Percentiles rank a stretch among this genome's conserved stretches.
Evolutionary conservation across 2,329 filamentous ascomycete genomes (phyloP).

Genomic region (Ophiosphaerella herpotricha): DNA sequence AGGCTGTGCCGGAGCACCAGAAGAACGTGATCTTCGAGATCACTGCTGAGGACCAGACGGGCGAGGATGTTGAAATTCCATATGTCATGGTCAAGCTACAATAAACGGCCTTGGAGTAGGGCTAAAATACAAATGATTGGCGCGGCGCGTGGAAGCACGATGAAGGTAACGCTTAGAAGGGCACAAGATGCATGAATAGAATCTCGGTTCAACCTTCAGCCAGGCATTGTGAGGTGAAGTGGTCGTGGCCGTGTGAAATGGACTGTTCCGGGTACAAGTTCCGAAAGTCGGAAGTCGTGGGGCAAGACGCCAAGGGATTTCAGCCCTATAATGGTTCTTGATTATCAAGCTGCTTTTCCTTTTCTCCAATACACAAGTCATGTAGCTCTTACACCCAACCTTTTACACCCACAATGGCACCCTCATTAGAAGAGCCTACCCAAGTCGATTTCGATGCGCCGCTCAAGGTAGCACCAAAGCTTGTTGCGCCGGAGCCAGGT

Average conservation of each 20-base stretch:
- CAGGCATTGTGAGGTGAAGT: background rate
- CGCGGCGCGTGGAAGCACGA: background rate
- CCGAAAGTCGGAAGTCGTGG: slow-evolving; percentile 27
- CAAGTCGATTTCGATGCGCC: slow-evolving; percentile 75
- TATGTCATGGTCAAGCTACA: slow-evolving; percentile 88
- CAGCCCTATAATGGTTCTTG: slow-evolving; percentile 31
- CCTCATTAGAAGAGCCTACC: slow-evolving; percentile 73
- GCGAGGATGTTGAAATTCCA: slow-evolving; percentile 94
- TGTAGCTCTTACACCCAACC: slow-evolving; percentile 21
- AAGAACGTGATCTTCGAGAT: slow-evolving; percentile 96
- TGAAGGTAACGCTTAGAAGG: slow-evolving; percentile 22
- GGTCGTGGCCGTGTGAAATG: background rate
- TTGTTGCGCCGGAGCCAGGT: slow-evolving; percentile 90
- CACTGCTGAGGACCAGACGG: slow-evolving; percentile 83
- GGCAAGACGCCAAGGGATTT: slow-evolving; percentile 29
- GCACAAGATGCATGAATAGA: slow-evolving; percentile 2
- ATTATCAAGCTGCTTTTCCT: slow-evolving; percentile 39
- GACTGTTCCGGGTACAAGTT: slow-evolving; percentile 9
- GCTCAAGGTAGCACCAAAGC: slow-evolving; percentile 76
- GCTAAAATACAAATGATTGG: background rate
- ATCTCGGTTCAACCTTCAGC: too few relatives aligned
- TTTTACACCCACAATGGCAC: slow-evolving; percentile 65
- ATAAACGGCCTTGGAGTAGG: slow-evolving; percentile 21
- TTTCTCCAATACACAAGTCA: slow-evolving; percentile 24
- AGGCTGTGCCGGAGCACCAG: slow-evolving; percentile 86